A percentile compares a stretch with the other conserved stretches of the same genome.
Evolutionary conservation across 371 early-diverging fungal genomes (phyloP).

Genomic region (Mortierella sp.): DNA sequence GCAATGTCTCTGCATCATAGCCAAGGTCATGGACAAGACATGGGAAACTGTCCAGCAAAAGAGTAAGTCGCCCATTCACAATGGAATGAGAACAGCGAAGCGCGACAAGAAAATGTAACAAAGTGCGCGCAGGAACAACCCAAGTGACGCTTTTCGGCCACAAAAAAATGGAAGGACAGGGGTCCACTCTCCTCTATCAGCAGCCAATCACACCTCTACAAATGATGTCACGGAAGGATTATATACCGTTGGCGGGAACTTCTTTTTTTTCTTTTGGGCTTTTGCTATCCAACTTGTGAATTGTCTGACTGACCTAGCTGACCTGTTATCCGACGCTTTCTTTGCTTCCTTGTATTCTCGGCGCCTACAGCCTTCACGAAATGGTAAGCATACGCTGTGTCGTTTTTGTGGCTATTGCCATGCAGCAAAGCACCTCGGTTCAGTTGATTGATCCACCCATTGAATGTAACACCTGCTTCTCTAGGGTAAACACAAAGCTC

Average conservation of each 20-base stretch:
- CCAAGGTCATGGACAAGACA: constrained; percentile 74
- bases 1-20: constrained; percentile 28
- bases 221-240: constrained; percentile 14
- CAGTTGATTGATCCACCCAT: neutral
- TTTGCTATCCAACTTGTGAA: neutral
- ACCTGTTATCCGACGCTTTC: neutral
- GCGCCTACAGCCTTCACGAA: constrained; percentile 80
- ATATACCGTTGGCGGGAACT: constrained; percentile 6
- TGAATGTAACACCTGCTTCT: constrained; percentile 25
- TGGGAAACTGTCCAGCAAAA: constrained; percentile 93
- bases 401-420: neutral
- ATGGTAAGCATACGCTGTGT: constrained; percentile 64
- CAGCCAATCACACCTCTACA: constrained; percentile 10
- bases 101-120: too few species aligned
- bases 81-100: neutral
- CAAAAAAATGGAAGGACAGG: neutral
- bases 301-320: neutral
- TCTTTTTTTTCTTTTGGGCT: neutral
- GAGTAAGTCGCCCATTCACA: constrained; percentile 66
- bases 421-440: neutral
- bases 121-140: neutral
- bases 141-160: constrained; percentile 30
- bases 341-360: neutral
- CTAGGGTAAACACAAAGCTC: constrained; percentile 96
- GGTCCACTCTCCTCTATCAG: neutral